These are phyloP conservation scores for Penicillium sp. DNA, from an alignment of 2,329 filamentous ascomycete species.

Conservation along the genomic window DNA sequence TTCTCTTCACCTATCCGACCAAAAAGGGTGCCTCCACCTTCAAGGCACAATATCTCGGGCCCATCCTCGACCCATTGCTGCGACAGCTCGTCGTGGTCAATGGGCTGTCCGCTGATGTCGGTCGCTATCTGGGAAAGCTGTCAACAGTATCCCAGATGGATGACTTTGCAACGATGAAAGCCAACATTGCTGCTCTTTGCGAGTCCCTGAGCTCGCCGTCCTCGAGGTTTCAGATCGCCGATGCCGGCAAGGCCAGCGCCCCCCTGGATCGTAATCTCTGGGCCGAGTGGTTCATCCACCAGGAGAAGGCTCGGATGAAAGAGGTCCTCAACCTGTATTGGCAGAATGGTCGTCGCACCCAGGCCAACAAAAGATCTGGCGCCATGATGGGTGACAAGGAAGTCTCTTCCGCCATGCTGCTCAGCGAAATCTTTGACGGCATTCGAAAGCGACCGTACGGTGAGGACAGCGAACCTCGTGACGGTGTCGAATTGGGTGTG, in stretches of 20 bases:
- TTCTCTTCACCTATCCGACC: slow-evolving; percentile 62
- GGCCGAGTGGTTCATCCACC: slow-evolving; percentile 62
- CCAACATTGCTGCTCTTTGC: slow-evolving; percentile 41
- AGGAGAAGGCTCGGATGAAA: slow-evolving; percentile 58
- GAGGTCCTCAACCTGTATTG: slow-evolving; percentile 45
- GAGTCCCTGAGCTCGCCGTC: slow-evolving; percentile 34
- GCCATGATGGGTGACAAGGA: slow-evolving; percentile 39
- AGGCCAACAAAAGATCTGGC: slow-evolving; percentile 27
- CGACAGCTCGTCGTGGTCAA: slow-evolving; percentile 57
- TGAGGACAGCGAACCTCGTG: slow-evolving; percentile 41
- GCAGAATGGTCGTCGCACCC: slow-evolving; percentile 36
- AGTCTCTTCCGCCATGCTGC: slow-evolving; percentile 52
- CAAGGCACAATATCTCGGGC: slow-evolving; percentile 56
- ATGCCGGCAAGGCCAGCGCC: slow-evolving; percentile 51
- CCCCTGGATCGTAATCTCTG: slow-evolving; percentile 52
- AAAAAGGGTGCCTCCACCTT: slow-evolving; percentile 55
- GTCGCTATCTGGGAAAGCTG: slow-evolving; percentile 52
- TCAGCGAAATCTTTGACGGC: slow-evolving; percentile 56
- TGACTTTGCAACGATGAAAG: slow-evolving; percentile 50
- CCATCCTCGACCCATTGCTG: slow-evolving; percentile 58
- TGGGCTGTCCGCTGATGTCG: slow-evolving; percentile 54
- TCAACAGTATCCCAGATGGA: slow-evolving; percentile 51
- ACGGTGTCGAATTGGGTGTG: slow-evolving; percentile 46
- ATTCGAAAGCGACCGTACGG: slow-evolving; percentile 51
- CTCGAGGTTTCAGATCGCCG: slow-evolving; percentile 45